Conservation (phyloP, 805 yeast genomes). For the Metschnikowia chrysomelidarum region DNA sequence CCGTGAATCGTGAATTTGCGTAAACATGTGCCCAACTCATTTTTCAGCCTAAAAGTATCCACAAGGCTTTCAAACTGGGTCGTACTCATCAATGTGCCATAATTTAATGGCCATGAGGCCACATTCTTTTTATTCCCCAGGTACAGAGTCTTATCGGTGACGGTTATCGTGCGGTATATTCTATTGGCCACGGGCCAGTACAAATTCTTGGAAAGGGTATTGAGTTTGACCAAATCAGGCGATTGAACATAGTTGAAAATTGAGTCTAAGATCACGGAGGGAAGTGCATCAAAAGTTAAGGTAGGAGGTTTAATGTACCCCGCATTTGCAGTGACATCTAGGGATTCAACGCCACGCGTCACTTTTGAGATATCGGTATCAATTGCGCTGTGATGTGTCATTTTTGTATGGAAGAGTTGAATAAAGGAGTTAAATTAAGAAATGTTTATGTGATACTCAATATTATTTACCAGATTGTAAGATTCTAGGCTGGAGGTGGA, state of each 20-base stretch:
- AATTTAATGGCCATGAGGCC: constrained; percentile 11
- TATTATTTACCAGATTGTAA: no score
- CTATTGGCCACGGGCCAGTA: constrained; percentile 27
- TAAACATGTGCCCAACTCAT: constrained; percentile 15
- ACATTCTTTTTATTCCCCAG: no score
- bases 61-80: constrained; percentile 14
- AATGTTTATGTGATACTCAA: no score
- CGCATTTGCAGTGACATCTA: no score
- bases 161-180: constrained; percentile 23
- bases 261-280: constrained; percentile 17
- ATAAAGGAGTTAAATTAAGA: no score
- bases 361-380: no score
- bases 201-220: constrained; percentile 21
- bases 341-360: no score
- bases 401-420: no score
- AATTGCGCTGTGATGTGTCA: no score
- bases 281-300: constrained; percentile 24
- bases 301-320: no score
- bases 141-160: constrained; percentile 17
- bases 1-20: no score
- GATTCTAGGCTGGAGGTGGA: no score
- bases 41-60: constrained; percentile 12
- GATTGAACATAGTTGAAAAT: constrained; percentile 24
- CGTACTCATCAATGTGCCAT: constrained; percentile 16
- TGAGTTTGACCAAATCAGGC: constrained; percentile 22